A percentile compares a stretch with the other conserved stretches of the same genome.
Conservation (phyloP, 2,329 filamentous ascomycete genomes). For the Fusarium poae region DNA sequence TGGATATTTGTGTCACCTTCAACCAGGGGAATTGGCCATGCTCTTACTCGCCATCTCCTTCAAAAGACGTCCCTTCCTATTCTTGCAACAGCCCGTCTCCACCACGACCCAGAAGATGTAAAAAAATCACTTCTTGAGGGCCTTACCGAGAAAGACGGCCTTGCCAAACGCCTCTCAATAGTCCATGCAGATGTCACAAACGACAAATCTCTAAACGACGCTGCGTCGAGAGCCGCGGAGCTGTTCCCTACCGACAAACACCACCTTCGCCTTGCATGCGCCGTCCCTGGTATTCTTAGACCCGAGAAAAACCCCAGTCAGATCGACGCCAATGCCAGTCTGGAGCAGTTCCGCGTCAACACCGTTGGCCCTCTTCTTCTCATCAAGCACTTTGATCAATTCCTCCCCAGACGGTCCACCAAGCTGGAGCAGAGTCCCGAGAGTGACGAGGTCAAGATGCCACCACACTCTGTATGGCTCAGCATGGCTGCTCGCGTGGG, state of each 20-base stretch:
- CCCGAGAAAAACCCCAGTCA: conserved; percentile 79
- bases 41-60: conserved; percentile 63
- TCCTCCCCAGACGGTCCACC: conserved; percentile 73
- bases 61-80: conserved; percentile 63
- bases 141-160: conserved; percentile 42
- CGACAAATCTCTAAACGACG: conserved; percentile 72
- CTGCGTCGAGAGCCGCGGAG: conserved; percentile 63
- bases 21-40: conserved; percentile 63
- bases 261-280: conserved; percentile 77
- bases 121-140: conserved; percentile 53
- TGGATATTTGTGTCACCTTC: conserved; percentile 65
- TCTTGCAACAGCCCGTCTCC: conserved; percentile 59
- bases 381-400: conserved; percentile 78
- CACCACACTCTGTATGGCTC: conserved; percentile 72
- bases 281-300: conserved; percentile 77
- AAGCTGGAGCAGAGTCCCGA: conserved; percentile 49
- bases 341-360: conserved; percentile 81
- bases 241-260: conserved; percentile 65
- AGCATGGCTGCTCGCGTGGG: conserved; percentile 84
- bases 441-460: conserved; percentile 54
- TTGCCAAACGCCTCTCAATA: conserved; percentile 56
- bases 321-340: conserved; percentile 70
- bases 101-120: conserved; percentile 51
- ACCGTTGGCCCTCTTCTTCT: conserved; percentile 79
- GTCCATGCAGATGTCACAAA: conserved; percentile 64